A percentile compares a stretch with the other conserved stretches of the same genome.
phyloP scores from a whole-genome alignment of 192 early-diverging fungal species.

The Podila minutissima region DNA sequence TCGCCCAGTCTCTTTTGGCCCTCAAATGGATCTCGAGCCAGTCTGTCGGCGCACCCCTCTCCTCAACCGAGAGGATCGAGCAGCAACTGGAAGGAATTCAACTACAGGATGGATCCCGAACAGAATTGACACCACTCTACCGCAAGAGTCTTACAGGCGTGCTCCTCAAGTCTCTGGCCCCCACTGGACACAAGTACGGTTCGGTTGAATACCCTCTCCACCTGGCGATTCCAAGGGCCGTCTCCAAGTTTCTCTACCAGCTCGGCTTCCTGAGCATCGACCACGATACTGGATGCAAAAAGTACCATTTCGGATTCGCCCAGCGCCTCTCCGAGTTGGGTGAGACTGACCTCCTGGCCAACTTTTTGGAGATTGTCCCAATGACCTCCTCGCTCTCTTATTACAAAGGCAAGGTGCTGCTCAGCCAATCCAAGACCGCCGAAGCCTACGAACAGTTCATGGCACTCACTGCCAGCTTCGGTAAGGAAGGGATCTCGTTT shows the following conservation, averaged over 20 bases:
- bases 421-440: conserved; percentile 19
- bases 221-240: conserved; percentile 38
- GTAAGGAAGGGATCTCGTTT: conserved; percentile 5
- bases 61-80: conserved; percentile 11
- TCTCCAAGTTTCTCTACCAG: conserved; percentile 33
- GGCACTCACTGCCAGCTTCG: conserved; percentile 33
- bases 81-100: conserved; percentile 27
- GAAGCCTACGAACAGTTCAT: conserved; percentile 31
- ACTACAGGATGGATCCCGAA: not conserved
- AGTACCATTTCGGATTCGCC: conserved; percentile 29
- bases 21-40: conserved; percentile 45
- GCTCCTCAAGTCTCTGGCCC: conserved; percentile 17
- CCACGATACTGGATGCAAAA: not conserved
- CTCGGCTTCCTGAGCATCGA: conserved; percentile 16
- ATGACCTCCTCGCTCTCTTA: conserved; percentile 23
- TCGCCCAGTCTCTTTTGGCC: conserved; percentile 19
- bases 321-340: conserved; percentile 28
- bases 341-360: conserved; percentile 19
- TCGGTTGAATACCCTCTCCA: conserved; percentile 36
- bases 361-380: conserved; percentile 32
- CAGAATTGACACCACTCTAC: not conserved
- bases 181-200: conserved; percentile 14
- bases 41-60: conserved; percentile 3
- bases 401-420: conserved; percentile 34
- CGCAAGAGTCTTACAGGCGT: conserved; percentile 33